These are phyloP conservation scores for Alopecurus myosuroides DNA, from an alignment of 176 grass and related monocot genomes.

Conservation along the genomic window DNA sequence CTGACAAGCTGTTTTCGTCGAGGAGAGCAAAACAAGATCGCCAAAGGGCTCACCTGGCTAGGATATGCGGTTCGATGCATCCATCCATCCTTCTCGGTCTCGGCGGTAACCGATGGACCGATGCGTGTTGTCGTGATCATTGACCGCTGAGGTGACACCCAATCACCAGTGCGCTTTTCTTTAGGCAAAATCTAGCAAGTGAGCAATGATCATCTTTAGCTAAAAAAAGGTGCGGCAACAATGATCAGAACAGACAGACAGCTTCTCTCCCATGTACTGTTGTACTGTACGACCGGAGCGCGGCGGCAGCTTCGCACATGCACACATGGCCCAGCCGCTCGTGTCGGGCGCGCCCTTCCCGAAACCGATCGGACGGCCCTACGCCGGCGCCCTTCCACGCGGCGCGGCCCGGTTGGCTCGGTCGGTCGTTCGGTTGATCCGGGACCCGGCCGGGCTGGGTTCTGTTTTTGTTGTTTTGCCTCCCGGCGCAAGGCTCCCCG, in stretches of 20 bases:
- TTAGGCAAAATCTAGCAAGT: slow-evolving; percentile 25
- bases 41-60: not conserved
- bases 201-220: slow-evolving; percentile 20
- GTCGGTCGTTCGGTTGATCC: not conserved
- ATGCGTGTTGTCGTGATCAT: not conserved
- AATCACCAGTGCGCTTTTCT: not conserved
- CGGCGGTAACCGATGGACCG: slow-evolving; percentile 4
- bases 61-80: not conserved
- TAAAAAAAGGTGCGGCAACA: not conserved
- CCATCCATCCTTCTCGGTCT: not conserved
- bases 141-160: slow-evolving; percentile 1
- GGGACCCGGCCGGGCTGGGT: not conserved
- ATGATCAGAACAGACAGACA: not conserved
- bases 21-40: not conserved
- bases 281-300: not conserved
- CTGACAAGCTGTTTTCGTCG: not conserved
- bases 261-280: not conserved
- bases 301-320: slow-evolving; percentile 19
- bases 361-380: not conserved
- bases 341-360: not conserved
- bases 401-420: slow-evolving; percentile 1
- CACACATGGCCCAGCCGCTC: slow-evolving; percentile 33
- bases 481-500: slow-evolving; percentile 33
- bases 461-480: slow-evolving; percentile 4
- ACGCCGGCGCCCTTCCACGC: not conserved